A percentile compares a stretch with the other conserved stretches of the same genome.
phyloP scores from a whole-genome alignment of 2,329 filamentous ascomycete species.

The Lasiodiplodia sp. region DNA sequence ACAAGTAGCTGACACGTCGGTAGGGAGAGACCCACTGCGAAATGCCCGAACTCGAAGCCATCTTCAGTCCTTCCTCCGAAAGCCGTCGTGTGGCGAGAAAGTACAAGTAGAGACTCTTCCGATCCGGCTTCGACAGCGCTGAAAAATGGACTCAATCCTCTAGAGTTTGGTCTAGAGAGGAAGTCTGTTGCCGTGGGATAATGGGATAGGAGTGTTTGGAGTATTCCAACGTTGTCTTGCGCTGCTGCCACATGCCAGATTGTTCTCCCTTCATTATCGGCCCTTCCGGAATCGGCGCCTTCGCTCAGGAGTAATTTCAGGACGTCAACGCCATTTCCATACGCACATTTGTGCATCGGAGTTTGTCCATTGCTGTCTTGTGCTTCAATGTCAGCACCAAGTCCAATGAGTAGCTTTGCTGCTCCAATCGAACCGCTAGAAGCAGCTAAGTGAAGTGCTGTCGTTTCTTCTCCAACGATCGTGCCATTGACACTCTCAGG shows the following conservation, averaged over 20 bases:
- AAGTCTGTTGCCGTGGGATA: rapidly evolving
- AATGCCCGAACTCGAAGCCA: background rate
- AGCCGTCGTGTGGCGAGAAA: background rate
- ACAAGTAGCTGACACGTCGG: background rate
- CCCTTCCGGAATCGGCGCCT: background rate
- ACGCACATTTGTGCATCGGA: background rate
- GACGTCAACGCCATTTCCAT: background rate
- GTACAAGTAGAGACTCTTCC: background rate
- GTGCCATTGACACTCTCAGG: background rate
- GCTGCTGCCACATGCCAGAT: background rate
- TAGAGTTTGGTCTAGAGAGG: background rate
- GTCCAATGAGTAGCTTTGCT: background rate
- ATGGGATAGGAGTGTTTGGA: rapidly evolving
- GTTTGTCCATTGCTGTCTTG: background rate
- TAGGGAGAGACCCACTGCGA: background rate
- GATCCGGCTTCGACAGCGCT: background rate
- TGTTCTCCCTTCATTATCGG: background rate
- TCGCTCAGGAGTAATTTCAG: background rate
- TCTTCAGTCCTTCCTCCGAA: background rate
- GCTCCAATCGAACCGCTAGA: background rate
- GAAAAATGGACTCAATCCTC: background rate
- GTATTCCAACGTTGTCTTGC: background rate
- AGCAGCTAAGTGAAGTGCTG: background rate
- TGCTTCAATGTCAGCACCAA: background rate
- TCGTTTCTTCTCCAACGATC: rapidly evolving